Conservation (phyloP, 139 green algal species). For the Prasinococcaceae sp. region DNA sequence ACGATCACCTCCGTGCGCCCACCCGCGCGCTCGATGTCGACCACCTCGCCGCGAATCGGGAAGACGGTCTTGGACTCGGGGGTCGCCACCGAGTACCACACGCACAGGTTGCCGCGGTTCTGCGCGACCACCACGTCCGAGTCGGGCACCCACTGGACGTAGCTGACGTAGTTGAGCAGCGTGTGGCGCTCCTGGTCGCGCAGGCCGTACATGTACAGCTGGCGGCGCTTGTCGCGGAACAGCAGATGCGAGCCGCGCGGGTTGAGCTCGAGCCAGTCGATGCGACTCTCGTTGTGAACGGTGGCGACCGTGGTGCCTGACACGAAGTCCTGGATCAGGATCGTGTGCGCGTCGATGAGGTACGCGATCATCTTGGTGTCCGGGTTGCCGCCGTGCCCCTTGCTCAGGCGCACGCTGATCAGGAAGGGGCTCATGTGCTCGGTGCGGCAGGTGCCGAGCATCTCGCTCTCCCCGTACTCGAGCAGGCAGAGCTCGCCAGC, state of each 20-base stretch:
- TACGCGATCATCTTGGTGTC: slow-evolving; percentile 50
- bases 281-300: slow-evolving; percentile 44
- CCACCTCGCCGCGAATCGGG: slow-evolving; percentile 36
- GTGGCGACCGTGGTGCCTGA: slow-evolving; percentile 26
- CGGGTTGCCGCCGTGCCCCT: neutral
- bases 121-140: slow-evolving; percentile 67
- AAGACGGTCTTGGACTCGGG: slow-evolving; percentile 45
- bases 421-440: slow-evolving; percentile 60
- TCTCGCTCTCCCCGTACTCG: slow-evolving; percentile 23
- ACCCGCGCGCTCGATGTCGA: slow-evolving; percentile 24
- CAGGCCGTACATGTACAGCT: slow-evolving; percentile 57
- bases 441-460: slow-evolving; percentile 49
- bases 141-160: slow-evolving; percentile 62
- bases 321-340: slow-evolving; percentile 51
- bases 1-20: slow-evolving; percentile 61
- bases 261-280: slow-evolving; percentile 75
- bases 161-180: slow-evolving; percentile 56
- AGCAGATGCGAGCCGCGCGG: slow-evolving; percentile 55
- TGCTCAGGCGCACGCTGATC: slow-evolving; percentile 40
- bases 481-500: slow-evolving; percentile 51
- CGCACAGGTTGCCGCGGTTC: slow-evolving; percentile 48
- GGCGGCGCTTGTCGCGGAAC: slow-evolving; percentile 65
- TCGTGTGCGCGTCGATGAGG: slow-evolving; percentile 63
- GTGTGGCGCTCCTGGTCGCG: slow-evolving; percentile 39
- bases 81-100: slow-evolving; percentile 65